Percentiles rank a stretch among this genome's conserved stretches.
Conservation (phyloP, 2,329 filamentous ascomycete genomes). For the Calonectria leucothoes region DNA sequence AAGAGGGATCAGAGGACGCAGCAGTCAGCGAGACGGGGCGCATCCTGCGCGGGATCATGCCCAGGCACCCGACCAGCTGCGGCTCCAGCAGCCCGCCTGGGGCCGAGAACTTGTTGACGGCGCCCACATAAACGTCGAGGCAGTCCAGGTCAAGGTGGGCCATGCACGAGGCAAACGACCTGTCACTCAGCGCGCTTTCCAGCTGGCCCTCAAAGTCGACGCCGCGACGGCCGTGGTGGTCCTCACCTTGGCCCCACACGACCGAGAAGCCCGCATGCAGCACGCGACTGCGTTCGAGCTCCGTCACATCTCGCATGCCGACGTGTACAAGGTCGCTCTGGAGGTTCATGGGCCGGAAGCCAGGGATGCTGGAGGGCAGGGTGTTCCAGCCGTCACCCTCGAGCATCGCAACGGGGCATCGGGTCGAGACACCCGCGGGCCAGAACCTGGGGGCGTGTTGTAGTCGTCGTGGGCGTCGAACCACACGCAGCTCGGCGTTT, state of each 20-base stretch:
- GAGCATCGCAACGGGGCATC: slow-evolving; percentile 42
- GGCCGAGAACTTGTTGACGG: slow-evolving; percentile 50
- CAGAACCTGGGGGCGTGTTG: slow-evolving; percentile 40
- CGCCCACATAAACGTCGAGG: slow-evolving; percentile 47
- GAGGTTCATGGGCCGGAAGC: slow-evolving; percentile 32
- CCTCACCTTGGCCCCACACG: slow-evolving; percentile 43
- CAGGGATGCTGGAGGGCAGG: slow-evolving; percentile 33
- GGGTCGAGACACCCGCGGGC: slow-evolving; percentile 43
- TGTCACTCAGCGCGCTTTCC: slow-evolving; percentile 18
- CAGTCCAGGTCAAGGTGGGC: slow-evolving; percentile 52
- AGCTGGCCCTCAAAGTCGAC: slow-evolving; percentile 31
- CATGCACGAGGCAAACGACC: slow-evolving; percentile 31
- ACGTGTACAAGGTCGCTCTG: slow-evolving; percentile 34
- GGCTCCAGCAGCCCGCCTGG: slow-evolving; percentile 46
- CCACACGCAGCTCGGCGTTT: slow-evolving; percentile 49
- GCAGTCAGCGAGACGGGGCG: slow-evolving; percentile 32
- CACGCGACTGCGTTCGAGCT: slow-evolving; percentile 45
- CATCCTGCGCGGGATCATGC: slow-evolving; percentile 24
- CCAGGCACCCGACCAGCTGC: slow-evolving; percentile 36
- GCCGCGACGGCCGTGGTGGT: too few relatives aligned
- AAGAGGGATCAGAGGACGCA: slow-evolving; percentile 39
- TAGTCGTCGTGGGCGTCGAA: slow-evolving; percentile 58
- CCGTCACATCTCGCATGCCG: slow-evolving; percentile 44
- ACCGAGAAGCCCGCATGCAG: slow-evolving; percentile 43
- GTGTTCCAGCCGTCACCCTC: slow-evolving; percentile 40